Percentiles rank a stretch among this genome's conserved stretches.
Conservation (phyloP, 1,139 yeast genomes). For the Komagataea norvegica region DNA sequence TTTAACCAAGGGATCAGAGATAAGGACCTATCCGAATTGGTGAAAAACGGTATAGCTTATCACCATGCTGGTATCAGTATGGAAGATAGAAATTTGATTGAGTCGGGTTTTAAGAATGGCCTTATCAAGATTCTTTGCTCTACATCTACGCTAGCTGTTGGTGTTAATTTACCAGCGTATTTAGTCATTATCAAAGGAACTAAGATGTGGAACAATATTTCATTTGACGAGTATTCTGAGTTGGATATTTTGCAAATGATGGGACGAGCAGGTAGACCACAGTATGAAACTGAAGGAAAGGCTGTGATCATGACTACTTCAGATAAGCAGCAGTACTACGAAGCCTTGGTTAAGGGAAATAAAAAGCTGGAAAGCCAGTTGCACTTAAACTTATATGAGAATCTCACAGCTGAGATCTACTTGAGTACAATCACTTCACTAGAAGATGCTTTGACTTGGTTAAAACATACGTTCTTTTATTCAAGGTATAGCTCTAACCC, state of each 20-base stretch:
- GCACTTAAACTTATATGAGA: conserved; percentile 41
- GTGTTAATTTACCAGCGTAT: conserved; percentile 59
- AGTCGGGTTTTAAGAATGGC: conserved; percentile 41
- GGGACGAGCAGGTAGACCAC: conserved; percentile 57
- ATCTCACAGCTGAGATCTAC: conserved; percentile 46
- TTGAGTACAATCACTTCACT: conserved; percentile 37
- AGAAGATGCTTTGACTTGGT: conserved; percentile 44
- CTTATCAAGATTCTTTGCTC: conserved; percentile 43
- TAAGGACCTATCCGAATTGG: conserved; percentile 28
- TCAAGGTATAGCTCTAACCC: conserved; percentile 41
- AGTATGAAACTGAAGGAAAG: conserved; percentile 48
- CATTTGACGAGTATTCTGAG: conserved; percentile 49
- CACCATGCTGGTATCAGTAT: conserved; percentile 56
- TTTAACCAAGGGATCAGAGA: conserved; percentile 23
- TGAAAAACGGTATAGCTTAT: conserved; percentile 40
- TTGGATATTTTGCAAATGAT: conserved; percentile 57
- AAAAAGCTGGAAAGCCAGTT: conserved; percentile 47
- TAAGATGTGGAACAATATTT: conserved; percentile 42
- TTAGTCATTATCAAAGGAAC: conserved; percentile 58
- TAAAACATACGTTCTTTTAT: conserved; percentile 48
- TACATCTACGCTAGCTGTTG: conserved; percentile 59
- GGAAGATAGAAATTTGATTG: conserved; percentile 42
- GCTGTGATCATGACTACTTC: conserved; percentile 49
- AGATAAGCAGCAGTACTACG: conserved; percentile 34
- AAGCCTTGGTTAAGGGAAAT: conserved; percentile 39